Percentiles rank a stretch among this genome's conserved stretches.
Evolutionary conservation across 371 early-diverging fungal genomes (phyloP).

Genomic region (Encephalitozoon romaleae): DNA sequence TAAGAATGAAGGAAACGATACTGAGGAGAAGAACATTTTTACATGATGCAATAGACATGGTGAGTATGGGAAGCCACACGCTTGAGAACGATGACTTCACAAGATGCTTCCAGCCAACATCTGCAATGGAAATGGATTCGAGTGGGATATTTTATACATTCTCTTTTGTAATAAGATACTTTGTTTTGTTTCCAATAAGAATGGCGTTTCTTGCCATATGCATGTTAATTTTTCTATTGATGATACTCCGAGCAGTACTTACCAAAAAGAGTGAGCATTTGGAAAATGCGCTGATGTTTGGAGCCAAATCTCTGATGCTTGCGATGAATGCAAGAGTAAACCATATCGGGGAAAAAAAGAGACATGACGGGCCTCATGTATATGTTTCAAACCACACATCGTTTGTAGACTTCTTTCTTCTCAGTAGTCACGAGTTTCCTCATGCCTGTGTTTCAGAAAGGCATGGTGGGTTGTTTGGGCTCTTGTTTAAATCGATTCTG

Average conservation of each 20-base stretch:
- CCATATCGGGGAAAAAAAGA: slow-evolving; percentile 65
- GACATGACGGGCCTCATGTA: slow-evolving; percentile 64
- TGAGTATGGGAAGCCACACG: slow-evolving; percentile 39
- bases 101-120: slow-evolving; percentile 46
- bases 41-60: slow-evolving; percentile 52
- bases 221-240: slow-evolving; percentile 9
- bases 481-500: slow-evolving; percentile 66
- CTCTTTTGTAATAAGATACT: slow-evolving; percentile 51
- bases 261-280: not conserved
- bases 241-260: slow-evolving; percentile 10
- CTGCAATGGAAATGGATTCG: slow-evolving; percentile 21
- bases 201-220: slow-evolving; percentile 10
- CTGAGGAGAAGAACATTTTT: slow-evolving; percentile 46
- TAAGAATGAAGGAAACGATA: not conserved
- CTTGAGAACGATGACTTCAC: slow-evolving; percentile 53
- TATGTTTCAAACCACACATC: slow-evolving; percentile 72
- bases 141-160: slow-evolving; percentile 48
- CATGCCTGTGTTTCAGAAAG: slow-evolving; percentile 70
- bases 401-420: slow-evolving; percentile 69
- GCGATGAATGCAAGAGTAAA: slow-evolving; percentile 54
- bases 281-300: slow-evolving; percentile 16
- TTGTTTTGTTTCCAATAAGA: slow-evolving; percentile 52
- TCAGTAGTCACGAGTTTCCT: slow-evolving; percentile 67
- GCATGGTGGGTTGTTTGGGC: slow-evolving; percentile 65
- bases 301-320: slow-evolving; percentile 31